phyloP scores from a whole-genome alignment of 495 filamentous ascomycete species.

The Ascodesmis nigricans region DNA sequence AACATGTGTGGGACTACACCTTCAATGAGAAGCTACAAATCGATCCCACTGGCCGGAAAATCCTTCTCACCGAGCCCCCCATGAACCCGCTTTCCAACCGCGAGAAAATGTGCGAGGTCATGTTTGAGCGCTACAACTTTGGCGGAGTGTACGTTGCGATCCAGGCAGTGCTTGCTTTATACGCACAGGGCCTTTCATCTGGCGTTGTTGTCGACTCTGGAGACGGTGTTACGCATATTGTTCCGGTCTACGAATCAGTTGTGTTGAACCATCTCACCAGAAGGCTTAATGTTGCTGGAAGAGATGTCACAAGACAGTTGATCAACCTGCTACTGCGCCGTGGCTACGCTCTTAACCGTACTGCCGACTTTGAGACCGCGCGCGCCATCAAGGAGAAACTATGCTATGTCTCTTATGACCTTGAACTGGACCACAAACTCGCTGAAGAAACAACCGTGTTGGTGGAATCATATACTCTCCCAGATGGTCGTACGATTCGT shows the following conservation, averaged over 20 bases:
- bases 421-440: conserved; percentile 84
- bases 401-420: conserved; percentile 96
- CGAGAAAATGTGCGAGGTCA: conserved; percentile 92
- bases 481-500: conserved; percentile 85
- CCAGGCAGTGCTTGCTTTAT: conserved; percentile 89
- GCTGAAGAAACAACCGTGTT: conserved; percentile 95
- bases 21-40: conserved; percentile 92
- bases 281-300: conserved; percentile 81
- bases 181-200: conserved; percentile 89
- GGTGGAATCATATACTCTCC: conserved; percentile 90
- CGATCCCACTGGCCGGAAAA: conserved; percentile 79
- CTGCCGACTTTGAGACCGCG: conserved; percentile 96
- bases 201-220: conserved; percentile 96
- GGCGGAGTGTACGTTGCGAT: conserved; percentile 97
- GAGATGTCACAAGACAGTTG: conserved; percentile 91
- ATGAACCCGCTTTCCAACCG: conserved; percentile 94
- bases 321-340: conserved; percentile 86
- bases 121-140: conserved; percentile 93
- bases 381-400: conserved; percentile 99
- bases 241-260: conserved; percentile 91
- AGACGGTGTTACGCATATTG: conserved; percentile 94
- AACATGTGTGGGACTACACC: conserved; percentile 97
- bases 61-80: conserved; percentile 91
- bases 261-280: conserved; percentile 93
- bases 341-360: conserved; percentile 93